Base-by-base conservation (phyloP, 352 stramenopile species). In the Phytophthora multivora region DNA sequence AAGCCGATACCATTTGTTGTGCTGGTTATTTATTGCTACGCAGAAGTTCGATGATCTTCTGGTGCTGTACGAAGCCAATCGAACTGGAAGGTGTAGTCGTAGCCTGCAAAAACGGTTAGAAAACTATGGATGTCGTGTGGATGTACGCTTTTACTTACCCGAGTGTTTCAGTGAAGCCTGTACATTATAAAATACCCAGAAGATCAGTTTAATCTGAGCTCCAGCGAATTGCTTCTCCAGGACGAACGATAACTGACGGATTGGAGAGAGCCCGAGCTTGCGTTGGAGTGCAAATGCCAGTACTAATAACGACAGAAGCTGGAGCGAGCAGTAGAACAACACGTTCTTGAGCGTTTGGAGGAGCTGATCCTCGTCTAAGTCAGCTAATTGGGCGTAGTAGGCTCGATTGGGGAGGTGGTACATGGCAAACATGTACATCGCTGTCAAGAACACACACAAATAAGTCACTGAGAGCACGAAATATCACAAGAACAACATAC, bases 51-150 rank as follows among this genome's bases (percentile, higher is more conserved):
- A 33, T 33, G 28, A 12, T 33, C 28, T 33, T 33, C 28, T 33
- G 8, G 9, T 31, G 26, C 3, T 31, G 26, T 31, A 31, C 9
- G 35, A 9, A 81, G 30, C 72, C 69, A 72, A 16, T 52, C 33
- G 40, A 81, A 77, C 23, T 59, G 43, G 26, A 80, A 78, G 30
- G 59, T 74, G 51, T 75, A 77, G 45, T 79, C 69, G 30, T 55
- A 65, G 4, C 61, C 61, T 74, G 28, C 25, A 47, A 3, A 13
- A n/a, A 12, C 19, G 1, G n/a, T 36, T 36, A 36, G 5, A 15
- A 10, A 10, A 39, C n/a, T n/a, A n/a, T n/a, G n/a, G n/a, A n/a
- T n/a, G n/a, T n/a, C 51, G 5, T 23, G 21, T 4, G 28, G 28
- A 33, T 30, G 26, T n/a, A n/a, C n/a, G n/a, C n/a, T n/a, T n/a